Percentiles rank a stretch among this genome's conserved stretches.
Conservation (phyloP, 176 grass and related monocot genomes). For the Eragrostis nindensis region DNA sequence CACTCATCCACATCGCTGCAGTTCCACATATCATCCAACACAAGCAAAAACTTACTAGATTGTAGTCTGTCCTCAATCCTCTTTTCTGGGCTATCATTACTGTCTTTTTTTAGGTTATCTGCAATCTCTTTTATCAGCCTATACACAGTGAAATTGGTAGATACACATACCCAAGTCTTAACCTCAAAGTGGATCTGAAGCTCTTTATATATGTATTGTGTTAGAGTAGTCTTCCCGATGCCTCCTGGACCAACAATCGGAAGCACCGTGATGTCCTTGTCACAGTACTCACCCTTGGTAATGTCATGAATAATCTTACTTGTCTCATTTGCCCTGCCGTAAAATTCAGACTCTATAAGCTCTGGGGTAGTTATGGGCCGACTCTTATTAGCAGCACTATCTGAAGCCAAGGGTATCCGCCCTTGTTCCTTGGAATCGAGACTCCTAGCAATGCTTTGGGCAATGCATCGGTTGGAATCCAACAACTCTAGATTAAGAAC, state of each 20-base stretch:
- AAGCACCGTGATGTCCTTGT: neutral
- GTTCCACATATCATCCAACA: slow-evolving; percentile 45
- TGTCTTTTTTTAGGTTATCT: neutral
- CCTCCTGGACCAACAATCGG: slow-evolving; percentile 49
- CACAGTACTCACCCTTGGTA: neutral
- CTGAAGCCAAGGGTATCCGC: too few species aligned
- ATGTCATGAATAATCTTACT: neutral
- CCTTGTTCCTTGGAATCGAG: too few species aligned
- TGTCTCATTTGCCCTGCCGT: slow-evolving; percentile 7
- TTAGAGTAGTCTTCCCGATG: slow-evolving; percentile 56
- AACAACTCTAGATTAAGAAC: neutral
- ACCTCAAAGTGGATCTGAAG: neutral
- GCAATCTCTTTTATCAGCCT: neutral
- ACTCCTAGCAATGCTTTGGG: neutral
- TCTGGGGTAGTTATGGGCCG: neutral
- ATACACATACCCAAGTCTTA: slow-evolving; percentile 38
- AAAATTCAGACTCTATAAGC: neutral
- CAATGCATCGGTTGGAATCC: neutral
- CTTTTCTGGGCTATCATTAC: neutral
- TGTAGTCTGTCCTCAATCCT: slow-evolving; percentile 1
- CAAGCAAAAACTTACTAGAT: slow-evolving; percentile 1
- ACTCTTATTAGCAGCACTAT: too few species aligned
- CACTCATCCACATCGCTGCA: neutral
- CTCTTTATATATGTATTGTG: slow-evolving; percentile 34
- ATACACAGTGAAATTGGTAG: slow-evolving; percentile 5